Evolutionary conservation across 257 asterid species (phyloP).

Genomic region (Capsicum rhomboideum): DNA sequence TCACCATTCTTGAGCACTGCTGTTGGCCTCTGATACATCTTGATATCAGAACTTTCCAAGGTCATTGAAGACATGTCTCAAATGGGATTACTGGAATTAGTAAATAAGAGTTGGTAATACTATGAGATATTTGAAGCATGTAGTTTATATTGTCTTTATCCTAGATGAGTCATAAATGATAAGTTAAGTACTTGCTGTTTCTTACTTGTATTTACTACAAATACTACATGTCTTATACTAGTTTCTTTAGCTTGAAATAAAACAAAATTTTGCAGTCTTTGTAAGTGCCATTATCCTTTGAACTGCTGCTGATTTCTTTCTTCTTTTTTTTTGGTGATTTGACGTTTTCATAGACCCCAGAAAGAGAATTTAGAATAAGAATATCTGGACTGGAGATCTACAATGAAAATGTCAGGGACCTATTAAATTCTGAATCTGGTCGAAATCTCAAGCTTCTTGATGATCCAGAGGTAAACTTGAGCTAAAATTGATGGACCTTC

Average conservation of each 20-base stretch:
- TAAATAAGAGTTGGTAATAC: background rate
- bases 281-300: background rate
- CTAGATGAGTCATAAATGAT: background rate
- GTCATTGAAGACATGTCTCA: background rate
- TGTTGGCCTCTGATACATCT: background rate
- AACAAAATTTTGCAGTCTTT: background rate
- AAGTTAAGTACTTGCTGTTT: background rate
- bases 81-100: background rate
- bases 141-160: background rate
- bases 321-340: background rate
- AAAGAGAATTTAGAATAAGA: conserved; percentile 73
- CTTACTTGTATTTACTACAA: background rate
- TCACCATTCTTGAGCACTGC: background rate
- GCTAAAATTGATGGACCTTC: background rate
- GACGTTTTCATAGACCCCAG: conserved; percentile 60
- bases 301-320: background rate
- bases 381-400: conserved; percentile 89
- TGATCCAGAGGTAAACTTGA: conserved; percentile 74
- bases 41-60: background rate
- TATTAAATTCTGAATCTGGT: conserved; percentile 79
- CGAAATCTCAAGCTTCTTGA: conserved; percentile 84
- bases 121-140: background rate
- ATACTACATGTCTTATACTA: background rate
- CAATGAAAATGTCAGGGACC: conserved; percentile 88
- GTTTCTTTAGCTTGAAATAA: background rate